These are phyloP conservation scores for Hypoxylon lienhwacheense DNA, from an alignment of 495 filamentous ascomycete species.

Conservation along the genomic window DNA sequence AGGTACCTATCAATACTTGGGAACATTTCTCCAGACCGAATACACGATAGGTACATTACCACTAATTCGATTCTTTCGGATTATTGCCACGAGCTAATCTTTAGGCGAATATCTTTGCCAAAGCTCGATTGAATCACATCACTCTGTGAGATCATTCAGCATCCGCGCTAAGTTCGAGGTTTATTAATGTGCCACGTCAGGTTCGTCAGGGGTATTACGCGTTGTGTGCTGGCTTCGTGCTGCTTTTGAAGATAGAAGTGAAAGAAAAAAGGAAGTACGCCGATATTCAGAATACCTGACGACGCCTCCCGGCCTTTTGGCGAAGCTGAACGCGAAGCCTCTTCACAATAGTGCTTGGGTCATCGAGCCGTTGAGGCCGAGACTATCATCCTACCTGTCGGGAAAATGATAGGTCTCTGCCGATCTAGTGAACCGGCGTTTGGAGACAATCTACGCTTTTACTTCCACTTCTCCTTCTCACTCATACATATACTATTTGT, in stretches of 20 bases:
- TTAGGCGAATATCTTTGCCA: neutral
- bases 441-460: neutral
- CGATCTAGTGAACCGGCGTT: conserved; percentile 24
- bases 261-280: neutral
- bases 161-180: conserved; percentile 5
- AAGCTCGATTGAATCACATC: conserved; percentile 1
- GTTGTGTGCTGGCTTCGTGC: neutral
- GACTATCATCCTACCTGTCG: conserved; percentile 1
- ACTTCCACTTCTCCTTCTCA: neutral
- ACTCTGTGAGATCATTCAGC: conserved; percentile 16
- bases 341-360: too few species aligned
- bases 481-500: too few species aligned
- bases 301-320: conserved; percentile 1
- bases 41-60: neutral
- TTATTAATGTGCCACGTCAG: conserved; percentile 2
- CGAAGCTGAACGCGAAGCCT: conserved; percentile 6
- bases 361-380: too few species aligned
- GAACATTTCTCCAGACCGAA: too few species aligned
- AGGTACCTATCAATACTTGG: too few species aligned
- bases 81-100: conserved; percentile 26
- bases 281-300: neutral
- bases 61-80: conserved; percentile 3
- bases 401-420: conserved; percentile 10
- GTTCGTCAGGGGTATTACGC: neutral
- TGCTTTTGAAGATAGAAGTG: neutral